Conservation (phyloP, 441 rosid species). For the Raphanus hybrid region DNA sequence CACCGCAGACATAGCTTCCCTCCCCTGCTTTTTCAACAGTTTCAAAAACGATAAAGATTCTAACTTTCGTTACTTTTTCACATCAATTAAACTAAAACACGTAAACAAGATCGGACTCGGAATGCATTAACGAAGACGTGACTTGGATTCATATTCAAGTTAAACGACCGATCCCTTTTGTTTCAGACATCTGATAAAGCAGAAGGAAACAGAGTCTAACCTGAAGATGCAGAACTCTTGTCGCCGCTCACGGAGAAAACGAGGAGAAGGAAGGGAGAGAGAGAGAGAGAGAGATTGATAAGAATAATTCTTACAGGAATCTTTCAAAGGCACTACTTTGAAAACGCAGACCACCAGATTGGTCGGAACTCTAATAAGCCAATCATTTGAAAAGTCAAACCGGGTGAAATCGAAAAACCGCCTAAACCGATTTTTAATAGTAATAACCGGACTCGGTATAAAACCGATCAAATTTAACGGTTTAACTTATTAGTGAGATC, state of each 20-base stretch:
- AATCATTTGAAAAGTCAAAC: background rate
- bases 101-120: background rate
- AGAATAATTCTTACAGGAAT: background rate
- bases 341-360: conserved; percentile 8
- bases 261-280: conserved; percentile 16
- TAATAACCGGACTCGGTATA: background rate
- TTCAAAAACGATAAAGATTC: conserved; percentile 1
- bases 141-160: background rate
- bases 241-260: conserved; percentile 37
- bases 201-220: conserved; percentile 33
- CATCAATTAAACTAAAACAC: background rate
- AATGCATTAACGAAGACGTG: conserved; percentile 17
- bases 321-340: background rate
- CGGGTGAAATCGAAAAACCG: too few species aligned
- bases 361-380: conserved; percentile 4
- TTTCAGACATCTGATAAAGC: background rate
- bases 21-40: conserved; percentile 5
- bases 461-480: background rate
- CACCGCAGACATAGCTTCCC: conserved; percentile 24
- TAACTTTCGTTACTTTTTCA: background rate
- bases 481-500: background rate
- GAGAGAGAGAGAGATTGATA: background rate
- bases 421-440: background rate
- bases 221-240: conserved; percentile 21
- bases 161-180: conserved; percentile 8